These are phyloP conservation scores for Populus simonii DNA, from an alignment of 345 rosid genomes.

Conservation along the genomic window DNA sequence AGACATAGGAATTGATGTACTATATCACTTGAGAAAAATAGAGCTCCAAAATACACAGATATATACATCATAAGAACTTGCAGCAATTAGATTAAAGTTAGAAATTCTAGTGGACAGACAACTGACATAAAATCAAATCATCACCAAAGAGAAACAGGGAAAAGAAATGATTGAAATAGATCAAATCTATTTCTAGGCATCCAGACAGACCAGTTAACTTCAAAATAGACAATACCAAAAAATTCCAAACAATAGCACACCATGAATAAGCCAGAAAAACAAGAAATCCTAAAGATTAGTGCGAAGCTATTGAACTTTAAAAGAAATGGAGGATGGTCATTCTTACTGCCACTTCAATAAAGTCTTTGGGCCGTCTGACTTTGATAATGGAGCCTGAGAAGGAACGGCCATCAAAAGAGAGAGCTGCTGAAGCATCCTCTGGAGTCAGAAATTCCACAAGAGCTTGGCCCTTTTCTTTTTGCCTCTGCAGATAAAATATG, in stretches of 20 bases:
- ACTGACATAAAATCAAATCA: background rate
- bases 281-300: background rate
- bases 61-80: background rate
- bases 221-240: background rate
- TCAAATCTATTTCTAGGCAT: background rate
- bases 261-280: background rate
- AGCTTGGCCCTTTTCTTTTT: conserved; percentile 81
- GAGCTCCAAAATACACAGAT: background rate
- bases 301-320: conserved; percentile 2
- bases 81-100: background rate
- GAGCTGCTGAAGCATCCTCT: conserved; percentile 91
- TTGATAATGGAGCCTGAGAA: conserved; percentile 63
- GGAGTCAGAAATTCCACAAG: conserved; percentile 92
- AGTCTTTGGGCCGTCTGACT: conserved; percentile 87
- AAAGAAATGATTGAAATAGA: background rate
- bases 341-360: conserved; percentile 76
- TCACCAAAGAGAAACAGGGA: background rate
- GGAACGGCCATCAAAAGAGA: conserved; percentile 65
- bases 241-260: background rate
- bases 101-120: background rate
- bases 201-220: background rate
- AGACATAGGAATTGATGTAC: background rate
- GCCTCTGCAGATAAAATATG: conserved; percentile 49
- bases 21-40: background rate
- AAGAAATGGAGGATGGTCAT: conserved; percentile 23